Evolutionary conservation across 768 basidiomycete genomes (phyloP), one percentile per base, ranked within the genome.

Genomic region (Amanita exitialis): DNA sequence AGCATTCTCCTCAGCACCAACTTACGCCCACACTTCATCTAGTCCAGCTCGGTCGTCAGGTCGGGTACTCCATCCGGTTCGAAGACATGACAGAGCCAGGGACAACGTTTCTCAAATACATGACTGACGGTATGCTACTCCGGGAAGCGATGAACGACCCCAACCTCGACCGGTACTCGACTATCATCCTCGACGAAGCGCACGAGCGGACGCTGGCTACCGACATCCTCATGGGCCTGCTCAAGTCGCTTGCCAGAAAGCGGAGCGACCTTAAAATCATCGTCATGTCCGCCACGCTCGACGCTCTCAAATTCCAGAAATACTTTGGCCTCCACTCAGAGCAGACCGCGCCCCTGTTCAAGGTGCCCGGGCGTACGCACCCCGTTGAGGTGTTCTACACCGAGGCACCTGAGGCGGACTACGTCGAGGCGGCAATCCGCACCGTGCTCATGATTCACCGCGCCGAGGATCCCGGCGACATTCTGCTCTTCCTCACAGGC

Each of bases 61-160:
- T 98, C 55, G 95, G 95, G 50, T 99, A 99, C 68, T 91, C 90
- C 3, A 97, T 97, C 61, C 90, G 95, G 64, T 99, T 98, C 65
- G 95, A 99, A 66, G 96, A 98, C 64, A 86, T 92, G 89, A 87
- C 95, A 38, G 78, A 90, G 58, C 72, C 80, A 0, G 86, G 89
- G 0, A 87, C 85, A 28, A 98, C 96, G 0, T 96, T 99, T 68
- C 75, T 99, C 56, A 97, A 96, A 65, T 98, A 99, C 72, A 96
- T 98, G 94, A 99, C 96, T 13, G 96, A 99, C 59, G 96, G 95
- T 78, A 96, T 97, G 93, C 82, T 91, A 50, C 79, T 95, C n/a
- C 83, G 93, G 16, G 93, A 96, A 70, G 93, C 92, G 4, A 99
- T 97, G 94, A 90, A 94, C 67, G 95, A 98, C 66, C 87, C 90